Base-by-base conservation (phyloP, 345 rosid species). In the Populus nigra region DNA sequence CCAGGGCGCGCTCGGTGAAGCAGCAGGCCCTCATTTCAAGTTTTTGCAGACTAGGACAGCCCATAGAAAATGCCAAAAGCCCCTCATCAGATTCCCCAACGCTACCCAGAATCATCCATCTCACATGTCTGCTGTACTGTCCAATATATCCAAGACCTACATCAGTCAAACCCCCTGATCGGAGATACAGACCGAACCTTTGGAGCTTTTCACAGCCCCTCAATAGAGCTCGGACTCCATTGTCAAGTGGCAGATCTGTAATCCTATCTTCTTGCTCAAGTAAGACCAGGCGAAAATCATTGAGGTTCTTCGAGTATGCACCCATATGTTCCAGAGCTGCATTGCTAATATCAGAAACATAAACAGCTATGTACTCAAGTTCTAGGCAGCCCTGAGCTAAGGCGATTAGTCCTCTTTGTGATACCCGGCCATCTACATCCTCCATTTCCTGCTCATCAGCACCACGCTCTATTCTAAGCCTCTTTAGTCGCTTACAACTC, bases 11-110 rank as follows among this genome's bases (percentile, higher is more conserved):
- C 81, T 92, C 98, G 12, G 90, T 92, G 87, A 96, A 96, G 85
- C 87, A 88, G 80, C 98, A 96, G 7, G 93, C 95, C 79, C 97
- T 89, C 93, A 96, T 96, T 81, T 96, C 99, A 13, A 96, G 90
- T 80, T 90, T 96, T 79, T 89, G 94, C 68, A 96, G 87, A 67
- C 86, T 90, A 12, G 95, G 97, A 81, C 98, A 96, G 63, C 99
- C 99, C 70, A 76, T 83, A 1, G 99, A 88, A 81, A 96, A 96
- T 72, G 80, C 93, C 80, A 90, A 49, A 50, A 96, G 80, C 55
- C 99, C 99, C 3, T 73, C 85, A 43, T 96, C 99, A 16, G 95
- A 76, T 67, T 87, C 92, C 16, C 99, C 99, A 17, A 92, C 96
- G 76, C 80, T 87, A 38, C 98, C 96, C 20, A 96, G 86, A 36